Percentiles rank a stretch among this genome's conserved stretches.
Conservation (phyloP, 768 basidiomycete genomes). For the Lyophyllum atratum region DNA sequence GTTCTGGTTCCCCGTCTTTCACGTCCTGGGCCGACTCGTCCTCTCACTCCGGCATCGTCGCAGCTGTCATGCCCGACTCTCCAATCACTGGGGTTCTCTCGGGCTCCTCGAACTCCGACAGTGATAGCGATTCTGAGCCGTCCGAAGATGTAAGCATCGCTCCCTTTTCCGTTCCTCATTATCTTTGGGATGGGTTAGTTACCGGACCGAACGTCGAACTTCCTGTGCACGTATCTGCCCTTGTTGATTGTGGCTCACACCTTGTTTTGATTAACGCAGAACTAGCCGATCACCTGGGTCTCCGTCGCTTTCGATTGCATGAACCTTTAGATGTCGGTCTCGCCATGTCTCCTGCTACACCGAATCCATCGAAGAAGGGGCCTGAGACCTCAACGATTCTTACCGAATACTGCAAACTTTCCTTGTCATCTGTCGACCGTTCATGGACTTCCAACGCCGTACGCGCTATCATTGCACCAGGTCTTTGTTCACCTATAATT, state of each 20-base stretch:
- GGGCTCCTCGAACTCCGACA: no score
- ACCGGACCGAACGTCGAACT: not conserved
- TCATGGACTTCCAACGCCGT: not conserved
- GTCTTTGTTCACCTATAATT: not conserved
- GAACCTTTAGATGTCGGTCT: slow-evolving; percentile 10
- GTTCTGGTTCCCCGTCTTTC: slow-evolving; percentile 14
- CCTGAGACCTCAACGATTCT: no score
- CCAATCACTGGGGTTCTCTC: not conserved
- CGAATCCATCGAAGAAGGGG: no score
- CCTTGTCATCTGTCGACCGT: not conserved
- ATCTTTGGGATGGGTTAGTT: not conserved
- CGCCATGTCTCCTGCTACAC: not conserved
- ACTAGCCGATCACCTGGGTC: slow-evolving; percentile 18
- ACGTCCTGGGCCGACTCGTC: slow-evolving; percentile 7
- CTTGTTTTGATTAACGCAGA: slow-evolving; percentile 31
- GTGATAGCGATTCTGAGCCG: not conserved
- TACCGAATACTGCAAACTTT: not conserved
- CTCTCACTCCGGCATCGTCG: slow-evolving; percentile 20
- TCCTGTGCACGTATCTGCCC: slow-evolving; percentile 5
- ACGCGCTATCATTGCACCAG: not conserved
- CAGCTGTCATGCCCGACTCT: slow-evolving; percentile 13
- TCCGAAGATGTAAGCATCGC: not conserved
- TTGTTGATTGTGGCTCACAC: slow-evolving; percentile 32
- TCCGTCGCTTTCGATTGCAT: not conserved
- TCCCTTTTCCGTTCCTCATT: not conserved